These are phyloP conservation scores for Crithidia brevicula DNA, from an alignment of 208 protist genomes.

Conservation along the genomic window DNA sequence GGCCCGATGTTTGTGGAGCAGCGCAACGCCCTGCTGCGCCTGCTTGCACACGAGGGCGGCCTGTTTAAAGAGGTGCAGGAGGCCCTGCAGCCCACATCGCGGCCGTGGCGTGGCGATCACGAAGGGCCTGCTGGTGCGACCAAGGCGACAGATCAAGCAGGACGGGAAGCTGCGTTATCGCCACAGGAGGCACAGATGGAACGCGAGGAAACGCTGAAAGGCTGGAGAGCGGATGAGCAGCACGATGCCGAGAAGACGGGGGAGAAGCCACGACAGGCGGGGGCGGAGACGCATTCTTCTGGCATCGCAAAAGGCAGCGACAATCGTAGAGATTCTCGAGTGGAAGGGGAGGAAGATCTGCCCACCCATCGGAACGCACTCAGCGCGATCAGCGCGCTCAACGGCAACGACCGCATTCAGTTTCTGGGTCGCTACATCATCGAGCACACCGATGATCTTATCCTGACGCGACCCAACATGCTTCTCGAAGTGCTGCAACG, in stretches of 20 bases:
- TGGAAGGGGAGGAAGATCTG: no score
- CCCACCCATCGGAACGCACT: no score
- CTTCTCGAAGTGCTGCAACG: slow-evolving; percentile 36
- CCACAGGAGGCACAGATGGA: no score
- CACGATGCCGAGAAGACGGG: no score
- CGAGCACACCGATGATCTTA: slow-evolving; percentile 13
- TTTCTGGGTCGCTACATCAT: slow-evolving; percentile 27
- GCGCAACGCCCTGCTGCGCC: slow-evolving; percentile 20
- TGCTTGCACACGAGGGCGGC: slow-evolving; percentile 23
- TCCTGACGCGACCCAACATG: neutral
- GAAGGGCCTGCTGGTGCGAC: neutral
- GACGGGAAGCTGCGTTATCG: no score
- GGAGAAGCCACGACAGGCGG: no score
- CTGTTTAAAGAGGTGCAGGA: slow-evolving; percentile 12
- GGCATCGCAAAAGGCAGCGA: no score
- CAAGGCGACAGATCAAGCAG: neutral
- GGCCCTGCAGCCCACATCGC: slow-evolving; percentile 2
- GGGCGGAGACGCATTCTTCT: no score
- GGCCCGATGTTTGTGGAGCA: slow-evolving; percentile 15
- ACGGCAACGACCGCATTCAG: slow-evolving; percentile 13
- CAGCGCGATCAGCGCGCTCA: neutral
- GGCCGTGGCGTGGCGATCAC: neutral
- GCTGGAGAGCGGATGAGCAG: no score
- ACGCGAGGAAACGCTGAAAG: no score
- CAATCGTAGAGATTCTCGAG: no score